Evolutionary conservation across 768 basidiomycete species (phyloP), one percentile per base, ranked within the genome.

Genomic region (Scleroderma bovista): DNA sequence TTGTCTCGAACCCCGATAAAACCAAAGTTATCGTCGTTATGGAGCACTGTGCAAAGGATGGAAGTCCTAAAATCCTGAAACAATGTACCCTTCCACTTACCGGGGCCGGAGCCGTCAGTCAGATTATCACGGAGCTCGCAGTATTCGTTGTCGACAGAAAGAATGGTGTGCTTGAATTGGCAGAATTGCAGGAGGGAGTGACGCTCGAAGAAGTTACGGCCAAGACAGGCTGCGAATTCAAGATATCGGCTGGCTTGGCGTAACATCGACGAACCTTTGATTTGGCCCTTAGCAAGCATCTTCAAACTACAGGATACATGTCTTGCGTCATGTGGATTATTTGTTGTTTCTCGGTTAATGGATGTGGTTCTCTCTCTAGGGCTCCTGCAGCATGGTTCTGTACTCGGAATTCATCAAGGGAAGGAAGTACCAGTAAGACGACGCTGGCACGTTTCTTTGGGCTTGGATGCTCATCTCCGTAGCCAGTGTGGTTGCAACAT

Each of bases 1-100:
- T 94, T 43, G 92, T 93, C 50, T 95, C 93, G 51, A 96, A 95
- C 70, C 94, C 93, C 2, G 92, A 95, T 68, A 85, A 86, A 69
- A 97, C 94, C 37, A 94, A 87, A 68, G 86, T 93, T 52, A 89
- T 95, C 49, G 91, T 77, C 6, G 78, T 90, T 29, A 88, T 92
- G 80, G 93, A 96, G 60, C 93, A 95, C 69, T 81, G 81, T 61
- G 86, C 90, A 40, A 93, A 91, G 71, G 84, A 91, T 59, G 94
- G 93, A 37, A 83, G 81, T 57, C 86, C 87, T 32, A 97, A 97
- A 75, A 86, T 97, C 51, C 74, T 95, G 54, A 74, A 81, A 59
- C 69, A 85, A 60, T 96, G 94, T 60, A 71, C 74, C 3, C 79
- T 97, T 41, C 94, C 94, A 15, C 73, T 94, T 40, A 97, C 94